phyloP scores from a whole-genome alignment of 2,329 filamentous ascomycete species.

The Emmonsiellopsis sp. region DNA sequence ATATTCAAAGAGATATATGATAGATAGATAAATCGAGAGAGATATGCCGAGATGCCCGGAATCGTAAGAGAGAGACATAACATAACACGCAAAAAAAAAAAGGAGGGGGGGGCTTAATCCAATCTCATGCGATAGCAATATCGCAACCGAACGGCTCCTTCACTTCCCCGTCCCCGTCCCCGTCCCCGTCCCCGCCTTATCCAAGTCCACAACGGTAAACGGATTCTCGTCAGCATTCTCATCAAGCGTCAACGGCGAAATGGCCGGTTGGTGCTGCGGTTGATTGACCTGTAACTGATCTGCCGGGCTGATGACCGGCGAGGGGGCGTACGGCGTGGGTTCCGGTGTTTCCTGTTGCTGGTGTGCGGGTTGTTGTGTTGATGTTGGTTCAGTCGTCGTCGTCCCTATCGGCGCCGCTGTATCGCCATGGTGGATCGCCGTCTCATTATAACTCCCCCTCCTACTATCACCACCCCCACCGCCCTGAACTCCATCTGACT shows the following conservation, averaged over 20 bases:
- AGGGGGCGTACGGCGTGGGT: not conserved
- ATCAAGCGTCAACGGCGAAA: conserved; percentile 6
- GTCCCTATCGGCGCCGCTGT: not conserved
- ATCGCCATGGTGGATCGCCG: not conserved
- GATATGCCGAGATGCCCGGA: too few relatives aligned
- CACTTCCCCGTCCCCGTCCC: not conserved
- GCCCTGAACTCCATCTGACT: not conserved
- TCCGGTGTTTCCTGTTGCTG: not conserved
- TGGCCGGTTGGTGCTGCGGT: not conserved
- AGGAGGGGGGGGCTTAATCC: not conserved
- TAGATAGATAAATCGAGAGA: too few relatives aligned
- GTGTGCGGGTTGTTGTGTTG: not conserved
- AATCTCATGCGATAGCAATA: too few relatives aligned
- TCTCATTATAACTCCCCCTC: not conserved
- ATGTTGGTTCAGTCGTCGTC: not conserved
- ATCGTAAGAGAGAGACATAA: too few relatives aligned
- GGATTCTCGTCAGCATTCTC: not conserved
- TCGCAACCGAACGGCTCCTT: not conserved
- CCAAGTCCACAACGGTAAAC: not conserved
- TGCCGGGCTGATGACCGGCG: conserved; percentile 4
- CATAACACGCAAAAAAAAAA: not conserved
- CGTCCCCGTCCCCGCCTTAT: not conserved
- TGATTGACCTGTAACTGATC: conserved; percentile 2
- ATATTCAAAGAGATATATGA: too few relatives aligned
- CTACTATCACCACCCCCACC: not conserved